A percentile compares a stretch with the other conserved stretches of the same genome.
Conservation (phyloP, 129 eudicot species). For the Tagetes erecta region DNA sequence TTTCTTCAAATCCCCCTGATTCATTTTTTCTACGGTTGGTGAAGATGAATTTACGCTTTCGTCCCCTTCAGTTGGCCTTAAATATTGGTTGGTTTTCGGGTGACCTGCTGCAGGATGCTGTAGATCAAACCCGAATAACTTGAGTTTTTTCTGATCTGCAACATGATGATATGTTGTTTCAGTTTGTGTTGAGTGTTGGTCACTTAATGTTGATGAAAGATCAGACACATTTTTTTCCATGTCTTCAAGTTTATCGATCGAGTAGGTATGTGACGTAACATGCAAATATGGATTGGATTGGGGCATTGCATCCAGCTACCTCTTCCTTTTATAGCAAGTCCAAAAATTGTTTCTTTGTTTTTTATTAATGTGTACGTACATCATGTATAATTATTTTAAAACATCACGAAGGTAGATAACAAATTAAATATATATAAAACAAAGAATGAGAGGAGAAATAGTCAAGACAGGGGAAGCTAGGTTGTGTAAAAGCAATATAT, state of each 20-base stretch:
- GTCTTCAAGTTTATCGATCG: too few species aligned
- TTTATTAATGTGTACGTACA: constrained; percentile 38
- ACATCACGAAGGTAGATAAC: constrained; percentile 32
- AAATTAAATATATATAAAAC: constrained; percentile 35
- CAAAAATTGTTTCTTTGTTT: constrained; percentile 25
- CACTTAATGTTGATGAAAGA: constrained; percentile 42
- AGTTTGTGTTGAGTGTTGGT: constrained; percentile 36
- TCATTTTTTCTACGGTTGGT: constrained; percentile 42
- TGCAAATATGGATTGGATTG: neutral
- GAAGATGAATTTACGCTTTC: constrained; percentile 76
- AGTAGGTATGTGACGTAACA: too few species aligned
- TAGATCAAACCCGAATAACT: constrained; percentile 70
- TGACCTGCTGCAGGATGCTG: neutral
- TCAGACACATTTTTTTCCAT: constrained; percentile 40
- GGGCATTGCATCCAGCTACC: constrained; percentile 24
- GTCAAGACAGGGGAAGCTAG: constrained; percentile 73
- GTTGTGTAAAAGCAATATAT: constrained; percentile 57
- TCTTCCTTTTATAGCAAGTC: constrained; percentile 68
- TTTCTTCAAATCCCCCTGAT: constrained; percentile 39
- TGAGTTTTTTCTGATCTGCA: constrained; percentile 50
- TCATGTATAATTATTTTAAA: constrained; percentile 38
- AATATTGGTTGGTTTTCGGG: neutral
- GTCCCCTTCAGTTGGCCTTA: constrained; percentile 38
- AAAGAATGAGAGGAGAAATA: constrained; percentile 38
- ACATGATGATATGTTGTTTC: neutral